These are phyloP conservation scores for Boletus subcaerulescens DNA, from an alignment of 768 basidiomycete genomes.

Conservation along the genomic window DNA sequence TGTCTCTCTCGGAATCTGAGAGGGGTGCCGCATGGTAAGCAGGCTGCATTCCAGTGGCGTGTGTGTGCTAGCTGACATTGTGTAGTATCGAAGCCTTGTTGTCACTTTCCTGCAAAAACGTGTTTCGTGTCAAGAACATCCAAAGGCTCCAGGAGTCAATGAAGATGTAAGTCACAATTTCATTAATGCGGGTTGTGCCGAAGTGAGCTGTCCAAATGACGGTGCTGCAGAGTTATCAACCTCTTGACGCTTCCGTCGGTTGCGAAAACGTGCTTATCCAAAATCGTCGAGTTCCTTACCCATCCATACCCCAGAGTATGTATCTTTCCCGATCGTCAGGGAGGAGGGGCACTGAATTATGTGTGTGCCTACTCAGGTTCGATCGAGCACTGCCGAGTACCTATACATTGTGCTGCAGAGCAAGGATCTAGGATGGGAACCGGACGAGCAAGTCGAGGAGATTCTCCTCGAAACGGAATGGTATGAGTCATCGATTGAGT, in stretches of 20 bases:
- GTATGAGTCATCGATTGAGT: slow-evolving; percentile 39
- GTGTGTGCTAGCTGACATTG: slow-evolving; percentile 9
- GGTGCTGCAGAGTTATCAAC: slow-evolving; percentile 54
- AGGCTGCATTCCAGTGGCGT: slow-evolving; percentile 13
- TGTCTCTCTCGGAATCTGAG: slow-evolving; percentile 42
- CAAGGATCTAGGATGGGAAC: slow-evolving; percentile 61
- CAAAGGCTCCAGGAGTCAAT: slow-evolving; percentile 77
- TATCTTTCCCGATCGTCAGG: slow-evolving; percentile 14
- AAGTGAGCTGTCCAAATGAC: slow-evolving; percentile 13
- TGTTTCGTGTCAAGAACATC: slow-evolving; percentile 74
- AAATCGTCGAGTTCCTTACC: slow-evolving; percentile 59
- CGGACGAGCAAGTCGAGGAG: slow-evolving; percentile 59
- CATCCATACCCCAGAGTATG: slow-evolving; percentile 81
- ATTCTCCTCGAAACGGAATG: slow-evolving; percentile 80
- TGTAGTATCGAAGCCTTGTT: slow-evolving; percentile 55
- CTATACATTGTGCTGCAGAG: slow-evolving; percentile 76
- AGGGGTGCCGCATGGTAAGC: slow-evolving; percentile 54
- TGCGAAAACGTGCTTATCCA: slow-evolving; percentile 40
- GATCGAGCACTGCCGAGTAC: slow-evolving; percentile 78
- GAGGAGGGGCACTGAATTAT: slow-evolving; percentile 4
- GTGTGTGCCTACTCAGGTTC: slow-evolving; percentile 48
- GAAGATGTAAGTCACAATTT: slow-evolving; percentile 64
- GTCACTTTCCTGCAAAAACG: slow-evolving; percentile 55
- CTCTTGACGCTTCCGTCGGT: slow-evolving; percentile 52
- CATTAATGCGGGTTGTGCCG: slow-evolving; percentile 12